Conservation (phyloP, 2,329 filamentous ascomycete genomes). For the Chalaropsis thielavioides region DNA sequence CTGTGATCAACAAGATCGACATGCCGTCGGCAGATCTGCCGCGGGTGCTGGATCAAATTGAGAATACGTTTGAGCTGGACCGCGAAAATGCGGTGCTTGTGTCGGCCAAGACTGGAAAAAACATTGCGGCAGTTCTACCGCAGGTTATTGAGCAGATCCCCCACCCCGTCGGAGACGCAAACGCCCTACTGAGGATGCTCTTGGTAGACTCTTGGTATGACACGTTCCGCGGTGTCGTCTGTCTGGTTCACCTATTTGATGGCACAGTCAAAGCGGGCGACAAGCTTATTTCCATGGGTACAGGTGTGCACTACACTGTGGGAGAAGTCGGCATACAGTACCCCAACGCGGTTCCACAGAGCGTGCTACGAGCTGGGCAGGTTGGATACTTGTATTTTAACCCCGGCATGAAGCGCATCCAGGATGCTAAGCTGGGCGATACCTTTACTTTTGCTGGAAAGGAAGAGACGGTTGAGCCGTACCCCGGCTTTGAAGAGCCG, state of each 20-base stretch:
- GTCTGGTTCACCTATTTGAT: conserved; percentile 84
- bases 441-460: conserved; percentile 75
- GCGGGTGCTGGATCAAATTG: conserved; percentile 73
- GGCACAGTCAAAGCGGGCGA: conserved; percentile 72
- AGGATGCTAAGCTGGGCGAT: conserved; percentile 91
- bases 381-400: conserved; percentile 97
- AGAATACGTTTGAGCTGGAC: conserved; percentile 75
- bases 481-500: conserved; percentile 89
- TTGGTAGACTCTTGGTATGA: conserved; percentile 98
- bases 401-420: conserved; percentile 91
- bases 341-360: conserved; percentile 70
- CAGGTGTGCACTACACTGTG: conserved; percentile 76
- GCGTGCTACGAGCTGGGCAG: conserved; percentile 70
- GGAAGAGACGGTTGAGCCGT: conserved; percentile 61
- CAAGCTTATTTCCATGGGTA: conserved; percentile 74
- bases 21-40: conserved; percentile 78
- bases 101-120: conserved; percentile 85
- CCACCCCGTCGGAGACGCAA: conserved; percentile 57
- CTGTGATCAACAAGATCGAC: conserved; percentile 95
- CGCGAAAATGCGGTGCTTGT: conserved; percentile 55
- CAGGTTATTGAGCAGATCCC: conserved; percentile 76
- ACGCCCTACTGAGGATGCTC: conserved; percentile 57
- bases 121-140: conserved; percentile 71
- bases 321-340: conserved; percentile 97
- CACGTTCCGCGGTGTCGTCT: conserved; percentile 82